Evolutionary conservation across 2,329 filamentous ascomycete genomes (phyloP).

Genomic region (Botrytis cinerea): DNA sequence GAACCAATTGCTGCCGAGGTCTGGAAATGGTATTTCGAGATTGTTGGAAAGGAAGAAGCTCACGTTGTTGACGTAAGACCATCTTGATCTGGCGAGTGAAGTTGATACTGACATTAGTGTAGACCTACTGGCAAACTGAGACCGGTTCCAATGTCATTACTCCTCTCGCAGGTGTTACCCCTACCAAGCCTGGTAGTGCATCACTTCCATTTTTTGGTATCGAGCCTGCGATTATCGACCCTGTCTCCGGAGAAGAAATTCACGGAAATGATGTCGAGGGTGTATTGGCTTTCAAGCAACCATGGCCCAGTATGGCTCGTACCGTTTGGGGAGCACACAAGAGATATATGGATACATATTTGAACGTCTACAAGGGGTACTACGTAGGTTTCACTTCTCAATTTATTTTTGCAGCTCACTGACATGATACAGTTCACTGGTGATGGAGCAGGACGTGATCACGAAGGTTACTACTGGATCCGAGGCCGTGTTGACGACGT

Average conservation of each 20-base stretch:
- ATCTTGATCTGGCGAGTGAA: slow-evolving; percentile 30
- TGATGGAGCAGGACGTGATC: slow-evolving; percentile 92
- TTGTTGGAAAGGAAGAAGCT: slow-evolving; percentile 88
- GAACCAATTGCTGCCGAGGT: slow-evolving; percentile 97
- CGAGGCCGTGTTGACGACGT: slow-evolving; percentile 97
- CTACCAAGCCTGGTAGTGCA: slow-evolving; percentile 94
- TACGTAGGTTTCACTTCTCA: slow-evolving; percentile 68
- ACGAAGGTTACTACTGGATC: slow-evolving; percentile 99
- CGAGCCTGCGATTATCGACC: slow-evolving; percentile 96
- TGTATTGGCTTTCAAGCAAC: slow-evolving; percentile 68
- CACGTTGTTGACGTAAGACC: slow-evolving; percentile 88
- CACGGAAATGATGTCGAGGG: slow-evolving; percentile 96
- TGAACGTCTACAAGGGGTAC: slow-evolving; percentile 97
- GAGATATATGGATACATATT: slow-evolving; percentile 97
- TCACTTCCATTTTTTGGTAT: slow-evolving; percentile 98
- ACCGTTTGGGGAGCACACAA: slow-evolving; percentile 98
- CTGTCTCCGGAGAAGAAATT: slow-evolving; percentile 90
- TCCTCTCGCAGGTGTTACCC: slow-evolving; percentile 87
- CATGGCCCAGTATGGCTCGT: slow-evolving; percentile 97
- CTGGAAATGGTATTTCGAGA: slow-evolving; percentile 99
- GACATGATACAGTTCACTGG: slow-evolving; percentile 68
- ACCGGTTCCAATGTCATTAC: slow-evolving; percentile 96
- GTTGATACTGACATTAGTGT: slow-evolving; percentile 33
- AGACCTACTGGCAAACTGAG: slow-evolving; percentile 99
- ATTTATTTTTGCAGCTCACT: slow-evolving; percentile 25